These are phyloP conservation scores for Otatea glauca DNA, from an alignment of 176 grass and related monocot species.

Conservation along the genomic window DNA sequence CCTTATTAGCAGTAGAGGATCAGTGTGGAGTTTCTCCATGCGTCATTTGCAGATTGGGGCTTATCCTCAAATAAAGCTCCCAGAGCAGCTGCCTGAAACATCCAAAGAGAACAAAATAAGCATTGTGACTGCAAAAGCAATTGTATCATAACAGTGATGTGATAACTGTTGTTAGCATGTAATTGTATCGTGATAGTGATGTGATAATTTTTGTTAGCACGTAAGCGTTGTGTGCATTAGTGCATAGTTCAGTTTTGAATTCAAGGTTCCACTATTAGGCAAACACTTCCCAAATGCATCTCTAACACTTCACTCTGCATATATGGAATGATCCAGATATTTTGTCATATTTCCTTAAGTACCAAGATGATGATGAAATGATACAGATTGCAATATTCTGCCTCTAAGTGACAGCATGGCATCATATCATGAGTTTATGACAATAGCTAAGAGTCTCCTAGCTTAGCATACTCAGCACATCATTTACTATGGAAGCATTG, in stretches of 20 bases:
- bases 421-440: not conserved
- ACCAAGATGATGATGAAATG: not conserved
- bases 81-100: conserved; percentile 55
- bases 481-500: not conserved
- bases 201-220: not conserved
- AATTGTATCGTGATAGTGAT: not conserved
- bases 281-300: not conserved
- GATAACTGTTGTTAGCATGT: not conserved
- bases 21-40: conserved; percentile 94
- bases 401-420: not conserved
- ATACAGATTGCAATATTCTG: not conserved
- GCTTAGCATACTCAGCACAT: not conserved
- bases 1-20: conserved; percentile 94
- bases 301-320: not conserved
- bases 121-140: not conserved
- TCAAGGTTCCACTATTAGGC: not conserved
- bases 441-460: not conserved
- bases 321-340: not conserved
- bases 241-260: not conserved
- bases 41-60: conserved; percentile 91
- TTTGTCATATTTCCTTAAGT: not conserved
- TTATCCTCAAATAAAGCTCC: conserved; percentile 97
- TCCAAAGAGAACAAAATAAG: conserved; percentile 21
- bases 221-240: not conserved
- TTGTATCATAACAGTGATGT: not conserved